A percentile compares a stretch with the other conserved stretches of the same genome.
These are phyloP conservation scores for Peribolospora kevripleyi DNA, from an alignment of 768 basidiomycete genomes.

Conservation along the genomic window DNA sequence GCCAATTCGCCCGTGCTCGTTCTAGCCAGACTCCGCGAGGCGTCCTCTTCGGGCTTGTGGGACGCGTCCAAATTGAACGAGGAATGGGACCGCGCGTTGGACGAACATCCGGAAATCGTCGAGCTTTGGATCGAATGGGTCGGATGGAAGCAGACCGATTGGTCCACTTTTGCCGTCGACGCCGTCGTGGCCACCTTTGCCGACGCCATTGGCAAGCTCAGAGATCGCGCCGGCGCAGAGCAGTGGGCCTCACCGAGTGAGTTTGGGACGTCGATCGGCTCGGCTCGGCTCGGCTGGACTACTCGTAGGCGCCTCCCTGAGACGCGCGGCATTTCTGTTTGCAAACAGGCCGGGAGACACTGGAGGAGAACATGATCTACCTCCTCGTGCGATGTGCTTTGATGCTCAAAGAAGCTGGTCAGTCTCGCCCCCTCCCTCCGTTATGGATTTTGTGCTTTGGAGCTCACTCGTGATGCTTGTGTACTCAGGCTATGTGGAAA, in stretches of 20 bases:
- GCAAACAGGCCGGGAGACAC: slow-evolving; percentile 8
- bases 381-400: slow-evolving; percentile 18
- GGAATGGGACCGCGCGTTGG: slow-evolving; percentile 18
- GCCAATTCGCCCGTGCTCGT: slow-evolving; percentile 12
- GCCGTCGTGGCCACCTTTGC: slow-evolving; percentile 18
- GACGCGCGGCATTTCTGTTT: background rate
- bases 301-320: slow-evolving; percentile 1
- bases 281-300: background rate
- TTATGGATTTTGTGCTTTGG: too few species aligned
- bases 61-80: slow-evolving; percentile 14
- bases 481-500: slow-evolving; percentile 18
- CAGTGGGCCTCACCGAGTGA: slow-evolving; percentile 2
- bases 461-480: background rate
- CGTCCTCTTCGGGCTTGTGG: slow-evolving; percentile 15
- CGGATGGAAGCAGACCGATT: slow-evolving; percentile 14
- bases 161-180: slow-evolving; percentile 14
- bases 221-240: slow-evolving; percentile 1
- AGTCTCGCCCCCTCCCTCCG: slow-evolving; percentile 1
- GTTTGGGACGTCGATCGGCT: background rate
- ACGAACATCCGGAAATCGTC: slow-evolving; percentile 13
- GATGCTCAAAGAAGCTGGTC: slow-evolving; percentile 20
- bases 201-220: slow-evolving; percentile 14
- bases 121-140: slow-evolving; percentile 19
- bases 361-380: slow-evolving; percentile 21
- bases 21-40: slow-evolving; percentile 18